A percentile compares a stretch with the other conserved stretches of the same genome.
These are phyloP conservation scores for Helminthosporium solani DNA, from an alignment of 2,329 filamentous ascomycete genomes.

Conservation along the genomic window DNA sequence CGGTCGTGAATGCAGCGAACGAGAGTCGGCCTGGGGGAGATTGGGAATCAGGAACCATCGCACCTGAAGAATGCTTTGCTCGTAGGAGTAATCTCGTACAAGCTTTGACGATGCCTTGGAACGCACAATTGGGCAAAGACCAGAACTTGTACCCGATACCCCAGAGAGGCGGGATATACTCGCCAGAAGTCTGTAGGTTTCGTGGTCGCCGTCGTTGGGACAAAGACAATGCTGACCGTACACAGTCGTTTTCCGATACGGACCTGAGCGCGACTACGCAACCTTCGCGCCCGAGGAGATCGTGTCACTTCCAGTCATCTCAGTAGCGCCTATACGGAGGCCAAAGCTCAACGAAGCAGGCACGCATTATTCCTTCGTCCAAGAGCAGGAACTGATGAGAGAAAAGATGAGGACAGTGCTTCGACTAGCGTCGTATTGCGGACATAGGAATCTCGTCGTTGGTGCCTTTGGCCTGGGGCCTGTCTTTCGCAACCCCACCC, in stretches of 20 bases:
- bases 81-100: slow-evolving; percentile 72
- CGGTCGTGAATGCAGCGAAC: slow-evolving; percentile 73
- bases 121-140: slow-evolving; percentile 32
- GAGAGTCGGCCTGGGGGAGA: slow-evolving; percentile 77
- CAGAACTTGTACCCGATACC: slow-evolving; percentile 69
- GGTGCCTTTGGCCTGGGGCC: slow-evolving; percentile 49
- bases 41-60: slow-evolving; percentile 68
- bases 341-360: slow-evolving; percentile 70
- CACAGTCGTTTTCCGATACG: slow-evolving; percentile 66
- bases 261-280: slow-evolving; percentile 55
- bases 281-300: slow-evolving; percentile 46
- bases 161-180: slow-evolving; percentile 68
- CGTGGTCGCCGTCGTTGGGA: background rate
- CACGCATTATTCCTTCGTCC: slow-evolving; percentile 68
- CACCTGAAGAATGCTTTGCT: slow-evolving; percentile 72
- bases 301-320: slow-evolving; percentile 66
- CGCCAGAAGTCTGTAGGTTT: slow-evolving; percentile 62
- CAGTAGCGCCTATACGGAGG: slow-evolving; percentile 69
- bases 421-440: slow-evolving; percentile 60
- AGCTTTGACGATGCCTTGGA: slow-evolving; percentile 63
- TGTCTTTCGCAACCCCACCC: slow-evolving; percentile 48
- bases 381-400: slow-evolving; percentile 69
- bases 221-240: slow-evolving; percentile 6
- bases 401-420: slow-evolving; percentile 72
- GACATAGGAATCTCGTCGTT: slow-evolving; percentile 44